Base-by-base conservation (phyloP, 225 moss, liverwort and hornwort genomes). In the Takakia lepidozioides region DNA sequence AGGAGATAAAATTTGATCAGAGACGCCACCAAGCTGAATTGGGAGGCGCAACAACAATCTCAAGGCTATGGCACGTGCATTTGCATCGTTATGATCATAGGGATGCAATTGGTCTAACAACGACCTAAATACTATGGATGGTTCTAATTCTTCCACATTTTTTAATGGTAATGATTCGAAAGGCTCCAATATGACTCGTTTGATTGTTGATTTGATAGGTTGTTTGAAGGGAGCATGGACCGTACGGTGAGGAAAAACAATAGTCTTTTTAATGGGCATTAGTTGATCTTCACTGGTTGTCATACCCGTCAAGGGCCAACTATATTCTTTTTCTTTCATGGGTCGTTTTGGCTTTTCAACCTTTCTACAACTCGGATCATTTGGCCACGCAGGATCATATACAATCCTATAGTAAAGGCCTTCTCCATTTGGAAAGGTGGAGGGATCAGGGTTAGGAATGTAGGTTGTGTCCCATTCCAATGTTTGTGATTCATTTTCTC, bases 121-220 rank as follows among this genome's bases (percentile, higher is more conserved):
- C 34, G 89, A 77, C 37, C 70, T 77, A 21, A 68, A 68, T 1
- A 46, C 34, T 0, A 83, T n/a, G 27, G 24, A 25, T 1, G 63
- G 50, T 46, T 90, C 86, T 3, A 86, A 2, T 49, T 86, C 75
- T 5, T 73, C 62, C 20, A 3, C 10, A 73, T 66, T 62, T 73
- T 73, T 42, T 29, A 57, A 67, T 1, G 62, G 44, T 7, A 73
- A 26, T 13, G 34, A 34, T 5, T 67, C 23, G 17, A 73, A 73
- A 28, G 66, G 73, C 58, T 67, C 66, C 51, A 58, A 46, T 43
- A 67, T 73, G 32, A 54, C 53, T 27, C 46, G 58, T 51, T 55
- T 32, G 32, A 10, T 46, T 10, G 23, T 9, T 8, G 8, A 8
- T 14, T 46, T 46, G 5, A 24, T 2, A 14, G 77, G 58, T 69